Percentiles rank a stretch among this genome's conserved stretches.
Conservation (phyloP, 495 filamentous ascomycete genomes). For the Achaetomiella virescens region DNA sequence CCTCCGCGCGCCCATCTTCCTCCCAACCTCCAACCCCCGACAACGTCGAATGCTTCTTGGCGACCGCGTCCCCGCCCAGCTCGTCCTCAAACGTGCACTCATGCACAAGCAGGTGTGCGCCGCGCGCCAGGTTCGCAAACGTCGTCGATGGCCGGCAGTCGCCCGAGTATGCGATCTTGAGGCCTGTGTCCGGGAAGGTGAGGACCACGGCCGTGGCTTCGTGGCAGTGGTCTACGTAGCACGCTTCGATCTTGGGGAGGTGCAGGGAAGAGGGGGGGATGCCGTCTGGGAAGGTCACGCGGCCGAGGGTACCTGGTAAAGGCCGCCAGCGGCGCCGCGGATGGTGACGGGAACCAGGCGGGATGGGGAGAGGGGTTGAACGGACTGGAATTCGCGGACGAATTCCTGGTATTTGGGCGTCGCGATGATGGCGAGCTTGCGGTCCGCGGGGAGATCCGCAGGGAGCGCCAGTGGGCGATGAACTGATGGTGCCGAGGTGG, state of each 20-base stretch:
- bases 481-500: slow-evolving; percentile 76
- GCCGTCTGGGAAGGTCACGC: background rate
- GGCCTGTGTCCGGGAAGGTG: slow-evolving; percentile 62
- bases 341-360: slow-evolving; percentile 37
- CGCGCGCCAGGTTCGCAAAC: slow-evolving; percentile 65
- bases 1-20: slow-evolving; percentile 66
- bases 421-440: slow-evolving; percentile 17
- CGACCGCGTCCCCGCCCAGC: slow-evolving; percentile 64
- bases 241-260: slow-evolving; percentile 50
- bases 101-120: slow-evolving; percentile 79
- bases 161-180: slow-evolving; percentile 88
- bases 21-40: slow-evolving; percentile 69
- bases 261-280: slow-evolving; percentile 23
- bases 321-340: slow-evolving; percentile 8
- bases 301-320: background rate
- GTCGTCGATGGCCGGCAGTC: slow-evolving; percentile 73
- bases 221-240: slow-evolving; percentile 67
- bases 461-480: slow-evolving; percentile 63
- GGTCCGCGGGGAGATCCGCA: background rate
- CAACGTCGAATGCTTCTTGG: slow-evolving; percentile 87
- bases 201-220: slow-evolving; percentile 70
- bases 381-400: slow-evolving; percentile 67
- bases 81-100: slow-evolving; percentile 95
- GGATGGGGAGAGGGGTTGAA: slow-evolving; percentile 66
- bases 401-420: slow-evolving; percentile 56